Percentiles rank a stretch among this genome's conserved stretches.
These are phyloP conservation scores for Sporothrix schenckii DNA, from an alignment of 2,329 filamentous ascomycete genomes.

Conservation along the genomic window DNA sequence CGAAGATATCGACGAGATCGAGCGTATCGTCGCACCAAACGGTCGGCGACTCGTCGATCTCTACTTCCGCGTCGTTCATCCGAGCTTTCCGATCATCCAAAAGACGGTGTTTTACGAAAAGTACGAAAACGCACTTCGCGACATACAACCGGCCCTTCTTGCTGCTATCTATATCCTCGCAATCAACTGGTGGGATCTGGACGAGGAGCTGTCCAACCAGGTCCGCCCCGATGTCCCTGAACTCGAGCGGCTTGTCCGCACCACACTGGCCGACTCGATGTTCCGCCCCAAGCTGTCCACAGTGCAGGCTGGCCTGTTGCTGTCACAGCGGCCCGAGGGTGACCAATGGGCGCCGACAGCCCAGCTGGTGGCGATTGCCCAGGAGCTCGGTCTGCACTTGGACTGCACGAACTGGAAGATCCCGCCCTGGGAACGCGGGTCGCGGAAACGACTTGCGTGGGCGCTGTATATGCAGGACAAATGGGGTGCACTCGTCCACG, in stretches of 20 bases:
- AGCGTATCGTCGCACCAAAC: conserved; percentile 67
- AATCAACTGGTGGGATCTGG: conserved; percentile 63
- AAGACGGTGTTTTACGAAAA: conserved; percentile 66
- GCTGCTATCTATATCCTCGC: conserved; percentile 66
- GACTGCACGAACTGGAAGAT: conserved; percentile 66
- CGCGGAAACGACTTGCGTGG: conserved; percentile 65
- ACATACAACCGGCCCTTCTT: conserved; percentile 62
- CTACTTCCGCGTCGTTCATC: conserved; percentile 66
- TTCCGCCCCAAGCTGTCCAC: conserved; percentile 59
- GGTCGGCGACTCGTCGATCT: conserved; percentile 66
- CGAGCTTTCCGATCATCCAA: conserved; percentile 61
- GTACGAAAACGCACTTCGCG: conserved; percentile 58
- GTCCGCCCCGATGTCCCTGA: conserved; percentile 48
- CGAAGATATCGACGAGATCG: conserved; percentile 68
- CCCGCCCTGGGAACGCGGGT: conserved; percentile 63
- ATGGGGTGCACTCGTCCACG: conserved; percentile 84
- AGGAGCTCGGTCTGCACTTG: conserved; percentile 62
- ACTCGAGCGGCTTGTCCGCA: conserved; percentile 44
- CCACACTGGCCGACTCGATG: conserved; percentile 53
- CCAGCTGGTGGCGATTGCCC: conserved; percentile 59
- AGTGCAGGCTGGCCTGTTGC: conserved; percentile 57
- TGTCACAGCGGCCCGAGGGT: conserved; percentile 54
- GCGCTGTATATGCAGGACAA: conserved; percentile 67
- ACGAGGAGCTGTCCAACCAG: conserved; percentile 54
- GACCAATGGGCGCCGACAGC: conserved; percentile 55